A percentile compares a stretch with the other conserved stretches of the same genome.
phyloP scores from a whole-genome alignment of 225 moss, liverwort and hornwort genomes.

The Physcomitrium patens region DNA sequence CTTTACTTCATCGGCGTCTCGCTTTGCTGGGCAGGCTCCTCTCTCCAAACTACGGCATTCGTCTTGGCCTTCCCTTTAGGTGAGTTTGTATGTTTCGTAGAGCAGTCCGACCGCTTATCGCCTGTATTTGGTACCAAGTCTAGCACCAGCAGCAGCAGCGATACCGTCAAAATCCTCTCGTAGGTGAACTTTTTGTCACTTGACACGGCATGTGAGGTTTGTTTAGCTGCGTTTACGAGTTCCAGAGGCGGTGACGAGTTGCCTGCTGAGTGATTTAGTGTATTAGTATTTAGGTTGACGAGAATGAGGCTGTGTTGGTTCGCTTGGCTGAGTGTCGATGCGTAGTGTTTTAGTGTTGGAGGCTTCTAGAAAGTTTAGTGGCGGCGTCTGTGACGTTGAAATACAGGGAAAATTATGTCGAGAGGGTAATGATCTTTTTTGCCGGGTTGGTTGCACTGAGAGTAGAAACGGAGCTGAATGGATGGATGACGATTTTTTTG shows the following conservation, averaged over 20 bases:
- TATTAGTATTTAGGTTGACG: conserved; percentile 7
- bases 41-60: too few species aligned
- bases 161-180: too few species aligned
- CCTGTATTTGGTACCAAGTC: too few species aligned
- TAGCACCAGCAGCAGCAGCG: too few species aligned
- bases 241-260: background rate
- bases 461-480: background rate
- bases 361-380: background rate
- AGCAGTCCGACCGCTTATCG: too few species aligned
- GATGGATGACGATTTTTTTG: background rate
- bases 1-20: too few species aligned
- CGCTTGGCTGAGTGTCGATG: background rate
- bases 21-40: too few species aligned
- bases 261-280: background rate
- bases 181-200: too few species aligned
- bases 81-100: too few species aligned
- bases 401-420: background rate
- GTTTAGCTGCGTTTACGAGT: background rate
- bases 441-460: background rate
- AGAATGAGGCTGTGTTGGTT: background rate
- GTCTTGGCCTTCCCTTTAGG: too few species aligned
- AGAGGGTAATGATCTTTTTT: background rate
- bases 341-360: background rate
- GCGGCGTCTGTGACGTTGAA: background rate
- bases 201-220: conserved; percentile 9